These are phyloP conservation scores for Wickerhamiella sorbophila DNA, from an alignment of 805 yeast genomes.

Conservation along the genomic window DNA sequence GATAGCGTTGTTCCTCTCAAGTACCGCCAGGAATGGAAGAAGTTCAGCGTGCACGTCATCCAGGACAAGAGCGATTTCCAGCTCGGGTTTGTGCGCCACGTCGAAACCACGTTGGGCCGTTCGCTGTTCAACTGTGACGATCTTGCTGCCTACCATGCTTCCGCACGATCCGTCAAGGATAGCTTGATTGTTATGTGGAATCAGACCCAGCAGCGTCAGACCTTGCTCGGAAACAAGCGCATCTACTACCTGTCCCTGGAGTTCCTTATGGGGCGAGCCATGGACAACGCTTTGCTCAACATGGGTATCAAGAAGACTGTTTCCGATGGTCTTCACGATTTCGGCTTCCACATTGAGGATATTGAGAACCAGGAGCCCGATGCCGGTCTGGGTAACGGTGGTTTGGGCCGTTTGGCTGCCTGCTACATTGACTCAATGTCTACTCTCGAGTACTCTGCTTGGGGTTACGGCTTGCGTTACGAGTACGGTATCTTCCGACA, in stretches of 20 bases:
- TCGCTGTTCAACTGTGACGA: conserved; percentile 85
- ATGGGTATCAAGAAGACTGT: conserved; percentile 52
- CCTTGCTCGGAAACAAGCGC: conserved; percentile 69
- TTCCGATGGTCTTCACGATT: conserved; percentile 41
- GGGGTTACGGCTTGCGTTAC: conserved; percentile 93
- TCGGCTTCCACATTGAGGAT: conserved; percentile 83
- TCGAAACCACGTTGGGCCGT: conserved; percentile 83
- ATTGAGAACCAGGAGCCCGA: conserved; percentile 77
- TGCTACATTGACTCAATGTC: conserved; percentile 84
- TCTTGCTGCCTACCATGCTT: conserved; percentile 84
- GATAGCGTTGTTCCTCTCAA: conserved; percentile 70
- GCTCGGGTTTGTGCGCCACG: conserved; percentile 60
- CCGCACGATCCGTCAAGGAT: conserved; percentile 67
- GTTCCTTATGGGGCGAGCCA: conserved; percentile 86
- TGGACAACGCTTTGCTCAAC: conserved; percentile 86
- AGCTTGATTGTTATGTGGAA: conserved; percentile 78
- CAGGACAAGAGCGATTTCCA: conserved; percentile 45
- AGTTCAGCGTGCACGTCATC: conserved; percentile 43
- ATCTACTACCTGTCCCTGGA: conserved; percentile 78
- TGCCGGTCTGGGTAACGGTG: conserved; percentile 93
- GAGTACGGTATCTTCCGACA: conserved; percentile 90
- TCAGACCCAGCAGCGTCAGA: conserved; percentile 80
- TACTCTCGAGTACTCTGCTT: conserved; percentile 76
- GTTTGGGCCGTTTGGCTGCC: conserved; percentile 87
- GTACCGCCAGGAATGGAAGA: conserved; percentile 66